Conservation (phyloP, 495 filamentous ascomycete species). For the Xylaria intraflava region DNA sequence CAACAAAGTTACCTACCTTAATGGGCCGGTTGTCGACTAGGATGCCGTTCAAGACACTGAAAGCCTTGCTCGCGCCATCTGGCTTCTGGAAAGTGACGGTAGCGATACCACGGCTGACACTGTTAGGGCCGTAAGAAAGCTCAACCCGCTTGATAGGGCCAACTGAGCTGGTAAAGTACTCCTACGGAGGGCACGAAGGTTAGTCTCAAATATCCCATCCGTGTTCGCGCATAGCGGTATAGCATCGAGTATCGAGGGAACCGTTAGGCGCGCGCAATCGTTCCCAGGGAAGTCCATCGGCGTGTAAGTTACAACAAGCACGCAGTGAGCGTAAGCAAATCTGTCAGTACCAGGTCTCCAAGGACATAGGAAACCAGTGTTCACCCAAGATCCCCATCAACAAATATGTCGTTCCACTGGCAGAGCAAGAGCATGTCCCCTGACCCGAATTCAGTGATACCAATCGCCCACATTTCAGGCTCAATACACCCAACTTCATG, state of each 20-base stretch:
- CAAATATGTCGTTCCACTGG: conserved; percentile 4
- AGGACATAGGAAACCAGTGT: conserved; percentile 1
- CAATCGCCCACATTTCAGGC: not conserved
- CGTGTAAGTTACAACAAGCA: conserved; percentile 59
- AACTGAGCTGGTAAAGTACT: conserved; percentile 85
- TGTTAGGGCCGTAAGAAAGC: conserved; percentile 87
- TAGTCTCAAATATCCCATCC: conserved; percentile 26
- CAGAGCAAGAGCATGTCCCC: conserved; percentile 10
- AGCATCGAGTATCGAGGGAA: conserved; percentile 21
- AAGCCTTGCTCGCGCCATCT: conserved; percentile 74
- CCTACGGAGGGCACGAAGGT: conserved; percentile 56
- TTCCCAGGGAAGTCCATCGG: conserved; percentile 7
- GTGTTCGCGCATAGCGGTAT: conserved; percentile 12
- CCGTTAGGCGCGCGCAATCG: not conserved
- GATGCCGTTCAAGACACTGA: conserved; percentile 74
- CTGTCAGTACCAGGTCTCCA: conserved; percentile 6
- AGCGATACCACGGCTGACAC: conserved; percentile 82
- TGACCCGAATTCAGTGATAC: not conserved
- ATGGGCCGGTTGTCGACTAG: conserved; percentile 84
- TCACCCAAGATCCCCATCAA: not conserved
- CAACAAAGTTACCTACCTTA: conserved; percentile 55
- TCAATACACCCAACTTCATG: not conserved
- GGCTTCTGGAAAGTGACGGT: conserved; percentile 60
- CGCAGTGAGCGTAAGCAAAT: conserved; percentile 54
- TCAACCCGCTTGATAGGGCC: conserved; percentile 83